Evolutionary conservation across 176 grass and related monocot species (phyloP).

Genomic region (Neostapfia colusana): DNA sequence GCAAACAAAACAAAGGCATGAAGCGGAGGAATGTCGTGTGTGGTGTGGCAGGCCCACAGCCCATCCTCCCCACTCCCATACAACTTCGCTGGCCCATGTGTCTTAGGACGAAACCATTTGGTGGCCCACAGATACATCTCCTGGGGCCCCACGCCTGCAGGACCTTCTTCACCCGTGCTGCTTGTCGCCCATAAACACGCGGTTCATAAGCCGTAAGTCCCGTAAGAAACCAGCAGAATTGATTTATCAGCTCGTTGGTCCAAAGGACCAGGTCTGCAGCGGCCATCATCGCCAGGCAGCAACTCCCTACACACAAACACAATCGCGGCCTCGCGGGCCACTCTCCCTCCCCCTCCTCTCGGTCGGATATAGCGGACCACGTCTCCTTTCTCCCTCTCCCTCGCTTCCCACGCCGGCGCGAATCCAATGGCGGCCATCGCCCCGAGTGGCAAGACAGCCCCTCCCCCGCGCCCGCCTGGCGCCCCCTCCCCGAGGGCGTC

Average conservation of each 20-base stretch:
- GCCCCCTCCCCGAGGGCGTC: background rate
- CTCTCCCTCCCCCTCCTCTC: background rate
- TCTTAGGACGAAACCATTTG: background rate
- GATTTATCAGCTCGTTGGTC: too few relatives aligned
- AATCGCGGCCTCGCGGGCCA: too few relatives aligned
- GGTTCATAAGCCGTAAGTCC: background rate
- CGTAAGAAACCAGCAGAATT: too few relatives aligned
- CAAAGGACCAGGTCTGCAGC: constrained; percentile 4
- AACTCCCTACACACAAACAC: constrained; percentile 15
- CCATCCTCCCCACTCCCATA: background rate
- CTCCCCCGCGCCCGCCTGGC: background rate
- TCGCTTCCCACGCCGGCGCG: too few relatives aligned
- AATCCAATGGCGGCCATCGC: background rate
- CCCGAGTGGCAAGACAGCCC: background rate
- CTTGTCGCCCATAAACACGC: too few relatives aligned
- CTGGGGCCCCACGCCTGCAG: background rate
- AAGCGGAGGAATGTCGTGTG: constrained; percentile 1
- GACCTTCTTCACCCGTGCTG: background rate
- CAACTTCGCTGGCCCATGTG: background rate
- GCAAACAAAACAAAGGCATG: too few relatives aligned
- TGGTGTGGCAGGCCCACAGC: constrained; percentile 1
- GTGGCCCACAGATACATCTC: too few relatives aligned
- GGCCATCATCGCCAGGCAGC: too few relatives aligned
- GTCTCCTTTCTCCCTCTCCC: background rate
- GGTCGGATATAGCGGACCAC: too few relatives aligned